phyloP scores from a whole-genome alignment of 495 filamentous ascomycete genomes.

The Elaphomyces granulatus region DNA sequence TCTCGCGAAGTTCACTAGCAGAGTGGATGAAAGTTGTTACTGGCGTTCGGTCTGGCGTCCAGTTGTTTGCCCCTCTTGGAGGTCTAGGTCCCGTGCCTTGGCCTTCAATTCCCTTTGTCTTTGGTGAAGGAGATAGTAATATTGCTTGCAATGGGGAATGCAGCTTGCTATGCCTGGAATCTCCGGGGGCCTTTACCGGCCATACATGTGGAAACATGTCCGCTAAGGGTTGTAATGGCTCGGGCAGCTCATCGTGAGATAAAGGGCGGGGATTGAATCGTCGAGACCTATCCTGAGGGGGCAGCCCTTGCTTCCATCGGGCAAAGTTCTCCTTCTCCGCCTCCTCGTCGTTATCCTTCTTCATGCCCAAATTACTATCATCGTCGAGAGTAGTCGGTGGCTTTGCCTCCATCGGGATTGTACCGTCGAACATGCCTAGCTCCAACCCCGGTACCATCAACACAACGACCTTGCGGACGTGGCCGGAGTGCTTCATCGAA shows the following conservation, averaged over 20 bases:
- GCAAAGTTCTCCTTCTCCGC: slow-evolving; percentile 14
- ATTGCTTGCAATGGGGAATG: slow-evolving; percentile 73
- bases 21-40: slow-evolving; percentile 63
- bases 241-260: slow-evolving; percentile 41
- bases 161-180: slow-evolving; percentile 61
- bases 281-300: slow-evolving; percentile 23
- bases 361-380: not conserved
- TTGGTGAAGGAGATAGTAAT: slow-evolving; percentile 54
- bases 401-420: slow-evolving; percentile 34
- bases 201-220: slow-evolving; percentile 76
- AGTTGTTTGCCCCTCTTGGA: slow-evolving; percentile 42
- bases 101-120: slow-evolving; percentile 41
- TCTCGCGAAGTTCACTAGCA: slow-evolving; percentile 59
- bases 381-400: slow-evolving; percentile 4
- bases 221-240: slow-evolving; percentile 52
- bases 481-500: slow-evolving; percentile 55
- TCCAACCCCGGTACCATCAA: slow-evolving; percentile 89
- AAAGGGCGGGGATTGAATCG: slow-evolving; percentile 64
- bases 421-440: slow-evolving; percentile 72
- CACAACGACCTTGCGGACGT: slow-evolving; percentile 74
- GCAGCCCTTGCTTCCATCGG: slow-evolving; percentile 31
- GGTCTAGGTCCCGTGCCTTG: slow-evolving; percentile 39
- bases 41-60: slow-evolving; percentile 54
- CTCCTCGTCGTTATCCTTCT: slow-evolving; percentile 1
- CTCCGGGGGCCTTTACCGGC: slow-evolving; percentile 76